phyloP scores from a whole-genome alignment of 805 yeast species.

The Pichia scutulata region DNA sequence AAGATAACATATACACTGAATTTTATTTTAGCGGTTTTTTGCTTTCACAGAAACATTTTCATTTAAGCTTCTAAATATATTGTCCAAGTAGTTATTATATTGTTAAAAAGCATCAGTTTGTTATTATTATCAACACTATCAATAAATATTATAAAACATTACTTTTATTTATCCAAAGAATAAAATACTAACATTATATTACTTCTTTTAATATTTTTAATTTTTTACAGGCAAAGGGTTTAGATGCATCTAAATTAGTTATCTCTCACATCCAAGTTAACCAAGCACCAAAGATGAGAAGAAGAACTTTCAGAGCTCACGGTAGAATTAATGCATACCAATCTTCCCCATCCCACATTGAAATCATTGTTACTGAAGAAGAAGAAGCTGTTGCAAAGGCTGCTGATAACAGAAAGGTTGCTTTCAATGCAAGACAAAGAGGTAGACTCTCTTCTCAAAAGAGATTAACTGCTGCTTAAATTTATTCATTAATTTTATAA shows the following conservation, averaged over 20 bases:
- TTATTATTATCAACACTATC: too few species aligned
- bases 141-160: background rate
- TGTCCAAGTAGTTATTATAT: too few species aligned
- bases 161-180: background rate
- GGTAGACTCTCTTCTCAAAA: slow-evolving; percentile 87
- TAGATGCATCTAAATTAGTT: slow-evolving; percentile 89
- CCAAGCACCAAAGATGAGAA: slow-evolving; percentile 99
- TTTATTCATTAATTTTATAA: background rate
- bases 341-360: slow-evolving; percentile 98
- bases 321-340: slow-evolving; percentile 99
- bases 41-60: too few species aligned
- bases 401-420: slow-evolving; percentile 40
- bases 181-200: slow-evolving; percentile 13
- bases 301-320: slow-evolving; percentile 99
- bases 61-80: too few species aligned
- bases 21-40: too few species aligned
- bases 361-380: slow-evolving; percentile 91
- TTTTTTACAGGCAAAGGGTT: slow-evolving; percentile 70
- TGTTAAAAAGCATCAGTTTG: too few species aligned
- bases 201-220: slow-evolving; percentile 7
- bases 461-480: slow-evolving; percentile 64
- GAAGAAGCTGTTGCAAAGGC: slow-evolving; percentile 93
- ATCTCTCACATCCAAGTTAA: slow-evolving; percentile 98
- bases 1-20: too few species aligned
- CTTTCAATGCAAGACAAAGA: slow-evolving; percentile 85